Evolutionary conservation across 1,284 basidiomycete genomes (phyloP), one percentile per base, ranked within the genome.

Genomic region (Malassezia caprae): DNA sequence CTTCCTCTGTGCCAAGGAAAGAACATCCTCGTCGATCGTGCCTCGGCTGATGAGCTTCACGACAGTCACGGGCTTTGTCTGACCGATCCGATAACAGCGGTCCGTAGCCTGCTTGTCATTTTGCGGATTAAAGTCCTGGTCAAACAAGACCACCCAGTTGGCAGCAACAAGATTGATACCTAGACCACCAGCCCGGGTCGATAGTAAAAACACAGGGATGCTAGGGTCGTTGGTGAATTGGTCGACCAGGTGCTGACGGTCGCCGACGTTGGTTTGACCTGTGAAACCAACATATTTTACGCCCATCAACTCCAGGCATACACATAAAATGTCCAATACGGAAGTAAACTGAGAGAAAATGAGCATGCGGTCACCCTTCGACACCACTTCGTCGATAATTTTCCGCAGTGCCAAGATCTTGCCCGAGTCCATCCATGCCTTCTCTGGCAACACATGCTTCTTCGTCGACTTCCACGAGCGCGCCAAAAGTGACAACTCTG

Each of bases 41-140:
- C 84, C 88, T 57, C 83, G 84, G 1, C 88, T 86, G 65, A 96
- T 88, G n/a, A 98, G 79, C 73, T 91, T 94, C 71, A 96, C 83
- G 4, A 98, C 88, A 0, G 82, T 80, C 4, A 94, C 90, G 53
- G 90, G 84, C 49, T 84, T 82, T 69, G 86, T 88, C 76, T 94
- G 90, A 15, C 90, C 93, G 64, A 99, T 96, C n/a, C 94, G 86
- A 75, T 96, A 98, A 26, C 90, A 90, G 32, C 94, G 84, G 75
- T 99, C 94, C 53, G 93, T 90, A 0, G 94, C 94, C 77, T 98
- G 93, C 59, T 86, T 83, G 77, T 96, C 93, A 63, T 82, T 81
- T 67, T 82, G 80, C 28, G 80, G 77, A 30, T 65, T 67, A 39
- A 68, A 70, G 75, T 98, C 94, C 75, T 96, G 91, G 74, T 99